A percentile compares a stretch with the other conserved stretches of the same genome.
These are phyloP conservation scores for Pichia sp. DNA, from an alignment of 1,139 yeast genomes.

Conservation along the genomic window DNA sequence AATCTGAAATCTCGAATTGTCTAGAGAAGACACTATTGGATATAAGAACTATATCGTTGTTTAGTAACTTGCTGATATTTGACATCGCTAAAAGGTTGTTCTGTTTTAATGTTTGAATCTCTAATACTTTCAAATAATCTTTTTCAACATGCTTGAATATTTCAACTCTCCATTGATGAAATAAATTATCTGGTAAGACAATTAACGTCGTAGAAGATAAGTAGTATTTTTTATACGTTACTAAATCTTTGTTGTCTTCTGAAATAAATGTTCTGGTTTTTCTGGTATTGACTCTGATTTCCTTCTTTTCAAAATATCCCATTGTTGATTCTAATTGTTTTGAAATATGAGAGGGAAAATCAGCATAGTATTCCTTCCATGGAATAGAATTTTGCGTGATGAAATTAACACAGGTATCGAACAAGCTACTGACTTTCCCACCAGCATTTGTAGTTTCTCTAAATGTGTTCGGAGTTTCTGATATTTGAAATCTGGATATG, in stretches of 20 bases:
- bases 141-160: conserved; percentile 51
- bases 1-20: conserved; percentile 35
- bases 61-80: conserved; percentile 36
- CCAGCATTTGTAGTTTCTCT: conserved; percentile 21
- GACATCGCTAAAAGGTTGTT: conserved; percentile 24
- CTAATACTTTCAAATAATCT: conserved; percentile 37
- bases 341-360: conserved; percentile 45
- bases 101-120: conserved; percentile 23
- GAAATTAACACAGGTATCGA: conserved; percentile 42
- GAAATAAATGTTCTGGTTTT: conserved; percentile 8
- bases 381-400: conserved; percentile 51
- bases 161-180: conserved; percentile 65
- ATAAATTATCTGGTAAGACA: conserved; percentile 64
- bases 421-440: conserved; percentile 31
- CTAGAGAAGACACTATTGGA: conserved; percentile 46
- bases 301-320: conserved; percentile 43
- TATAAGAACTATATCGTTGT: conserved; percentile 53
- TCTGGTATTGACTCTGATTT: conserved; percentile 8
- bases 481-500: conserved; percentile 50
- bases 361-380: conserved; percentile 49
- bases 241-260: conserved; percentile 14
- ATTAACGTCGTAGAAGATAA: conserved; percentile 56
- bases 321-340: conserved; percentile 38
- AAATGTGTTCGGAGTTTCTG: conserved; percentile 40
- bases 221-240: conserved; percentile 27